Evolutionary conservation across 768 basidiomycete species (phyloP), one percentile per base, ranked within the genome.

Genomic region (Xanthoconium purpureum): DNA sequence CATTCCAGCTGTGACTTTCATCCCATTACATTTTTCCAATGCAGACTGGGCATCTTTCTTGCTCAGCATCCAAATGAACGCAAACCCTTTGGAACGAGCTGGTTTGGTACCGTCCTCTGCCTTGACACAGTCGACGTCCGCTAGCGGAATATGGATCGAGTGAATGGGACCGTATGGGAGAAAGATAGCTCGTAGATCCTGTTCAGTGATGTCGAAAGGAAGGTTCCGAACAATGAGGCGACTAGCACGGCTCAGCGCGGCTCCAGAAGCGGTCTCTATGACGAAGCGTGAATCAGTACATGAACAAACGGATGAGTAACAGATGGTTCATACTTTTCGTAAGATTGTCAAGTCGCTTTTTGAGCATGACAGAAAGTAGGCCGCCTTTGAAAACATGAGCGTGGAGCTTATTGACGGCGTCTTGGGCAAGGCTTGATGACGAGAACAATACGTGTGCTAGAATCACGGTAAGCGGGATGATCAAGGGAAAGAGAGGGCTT

Each of bases 11-110:
- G 80, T 77, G 17, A 93, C 74, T 11, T 78, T 79, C 68, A 81
- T 84, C 17, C 90, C 91, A 65, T 96, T 96, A 58, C 90, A 85
- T 13, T 78, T 83, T 63, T 85, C 84, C 55, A 96, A 77, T 0
- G 93, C 94, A 50, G 77, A 76, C 68, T 94, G 89, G 10, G 93
- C 95, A 64, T 94, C 90, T 55, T 87, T 87, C 68, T 82, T 85
- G 66, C 84, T 84, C 60, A 94, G 71, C 83, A 92, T 94, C 92
- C 94, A 96, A 11, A 98, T 86, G 64, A 98, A 98, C 0, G 94
- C 96, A 62, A 96, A 98, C 0, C 95, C 94, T 62, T 88, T 87
- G 42, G 81, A 77, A 32, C 81, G 76, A 24, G 56, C 12, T 13
- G 63, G 42, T 45, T 71, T 72, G 39, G 65, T 66, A 7, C 69